Evolutionary conservation across 257 asterid genomes (phyloP).

Genomic region (Rubia yunnanensis): DNA sequence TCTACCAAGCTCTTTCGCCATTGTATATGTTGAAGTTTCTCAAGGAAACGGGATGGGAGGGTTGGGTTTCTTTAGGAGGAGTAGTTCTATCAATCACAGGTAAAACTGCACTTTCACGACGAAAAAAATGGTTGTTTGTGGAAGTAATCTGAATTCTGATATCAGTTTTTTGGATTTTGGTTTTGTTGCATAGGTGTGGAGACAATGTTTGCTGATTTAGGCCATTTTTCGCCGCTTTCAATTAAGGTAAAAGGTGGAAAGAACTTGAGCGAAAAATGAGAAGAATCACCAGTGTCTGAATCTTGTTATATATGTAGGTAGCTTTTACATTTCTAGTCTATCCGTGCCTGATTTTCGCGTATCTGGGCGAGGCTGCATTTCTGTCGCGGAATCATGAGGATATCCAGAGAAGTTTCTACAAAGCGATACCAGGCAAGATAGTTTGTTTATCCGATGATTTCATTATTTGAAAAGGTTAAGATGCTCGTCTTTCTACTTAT

Average conservation of each 20-base stretch:
- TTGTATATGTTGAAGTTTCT: conserved; percentile 25
- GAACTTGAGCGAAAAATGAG: too few relatives aligned
- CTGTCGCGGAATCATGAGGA: conserved; percentile 23
- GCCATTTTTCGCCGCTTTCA: conserved; percentile 46
- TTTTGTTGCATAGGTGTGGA: conserved; percentile 31
- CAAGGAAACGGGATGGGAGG: conserved; percentile 23
- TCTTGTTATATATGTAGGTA: conserved; percentile 5
- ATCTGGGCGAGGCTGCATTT: conserved; percentile 35
- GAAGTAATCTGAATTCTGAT: neutral
- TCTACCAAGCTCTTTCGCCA: conserved; percentile 32
- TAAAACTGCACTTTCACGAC: conserved; percentile 2
- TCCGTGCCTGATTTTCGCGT: conserved; percentile 27
- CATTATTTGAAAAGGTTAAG: neutral
- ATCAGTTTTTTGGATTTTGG: neutral
- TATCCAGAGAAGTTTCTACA: conserved; percentile 25
- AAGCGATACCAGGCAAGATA: conserved; percentile 27
- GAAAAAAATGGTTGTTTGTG: neutral
- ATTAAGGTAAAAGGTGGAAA: conserved; percentile 23
- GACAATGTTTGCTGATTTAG: conserved; percentile 57
- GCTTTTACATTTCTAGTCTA: conserved; percentile 25
- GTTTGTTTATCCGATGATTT: neutral
- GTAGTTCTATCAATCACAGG: conserved; percentile 37
- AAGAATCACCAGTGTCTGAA: too few relatives aligned
- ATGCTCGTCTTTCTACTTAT: neutral
- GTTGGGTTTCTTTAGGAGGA: conserved; percentile 38